Percentiles rank a stretch among this genome's conserved stretches.
Conservation (phyloP, 139 green algal species). For the Coelastrella sp. region DNA sequence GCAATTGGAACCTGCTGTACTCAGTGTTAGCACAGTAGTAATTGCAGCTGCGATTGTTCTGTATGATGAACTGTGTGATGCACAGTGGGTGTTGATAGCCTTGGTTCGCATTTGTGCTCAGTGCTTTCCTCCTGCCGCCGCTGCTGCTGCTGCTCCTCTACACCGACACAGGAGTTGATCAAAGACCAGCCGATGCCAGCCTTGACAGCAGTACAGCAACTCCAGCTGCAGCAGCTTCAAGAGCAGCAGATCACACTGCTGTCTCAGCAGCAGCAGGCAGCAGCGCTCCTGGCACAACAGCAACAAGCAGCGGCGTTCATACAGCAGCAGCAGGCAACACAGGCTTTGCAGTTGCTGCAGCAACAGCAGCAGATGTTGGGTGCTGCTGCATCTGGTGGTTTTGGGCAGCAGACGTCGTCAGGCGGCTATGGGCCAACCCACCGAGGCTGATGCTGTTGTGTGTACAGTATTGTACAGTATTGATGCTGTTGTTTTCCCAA, state of each 20-base stretch:
- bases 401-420: background rate
- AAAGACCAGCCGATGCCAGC: constrained; percentile 6
- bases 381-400: background rate
- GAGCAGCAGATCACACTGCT: constrained; percentile 13
- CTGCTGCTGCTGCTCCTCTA: background rate
- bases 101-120: background rate
- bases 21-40: no score
- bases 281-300: background rate
- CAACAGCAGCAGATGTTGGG: constrained; percentile 18
- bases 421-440: background rate
- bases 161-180: constrained; percentile 15
- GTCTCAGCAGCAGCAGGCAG: constrained; percentile 20
- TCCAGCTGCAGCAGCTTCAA: constrained; percentile 32
- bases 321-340: background rate
- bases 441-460: no score
- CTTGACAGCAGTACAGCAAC: constrained; percentile 27
- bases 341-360: constrained; percentile 16
- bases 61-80: no score
- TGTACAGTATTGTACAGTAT: no score
- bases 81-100: no score
- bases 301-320: constrained; percentile 5
- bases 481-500: no score
- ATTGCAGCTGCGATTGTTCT: no score
- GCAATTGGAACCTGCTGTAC: no score
- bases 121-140: background rate